Conservation (phyloP, 306 rosid species). For the Dicorynia guianensis region DNA sequence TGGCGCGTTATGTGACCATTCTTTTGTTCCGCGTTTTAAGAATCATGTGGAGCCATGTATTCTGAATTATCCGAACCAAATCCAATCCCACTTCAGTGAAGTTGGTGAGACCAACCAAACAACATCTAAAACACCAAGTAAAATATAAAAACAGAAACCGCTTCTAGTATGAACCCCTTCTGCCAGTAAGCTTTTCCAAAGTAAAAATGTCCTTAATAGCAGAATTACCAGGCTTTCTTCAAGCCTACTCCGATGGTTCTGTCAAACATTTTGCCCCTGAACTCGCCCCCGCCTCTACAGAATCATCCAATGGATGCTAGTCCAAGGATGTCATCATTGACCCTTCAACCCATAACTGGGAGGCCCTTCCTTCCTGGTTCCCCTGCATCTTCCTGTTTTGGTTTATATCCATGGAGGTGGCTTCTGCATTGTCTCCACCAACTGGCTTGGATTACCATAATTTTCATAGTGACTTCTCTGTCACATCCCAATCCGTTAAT, state of each 20-base stretch:
- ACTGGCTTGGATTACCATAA: conserved; percentile 81
- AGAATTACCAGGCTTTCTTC: conserved; percentile 67
- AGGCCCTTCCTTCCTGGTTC: conserved; percentile 69
- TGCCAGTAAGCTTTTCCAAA: background rate
- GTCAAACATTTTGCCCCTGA: conserved; percentile 73
- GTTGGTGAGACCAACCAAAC: conserved; percentile 61
- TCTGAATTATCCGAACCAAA: too few species aligned
- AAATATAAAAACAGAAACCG: too few species aligned
- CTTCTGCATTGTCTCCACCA: conserved; percentile 88
- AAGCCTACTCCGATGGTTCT: conserved; percentile 70
- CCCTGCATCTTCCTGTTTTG: conserved; percentile 54
- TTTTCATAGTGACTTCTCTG: conserved; percentile 69
- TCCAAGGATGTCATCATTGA: conserved; percentile 72
- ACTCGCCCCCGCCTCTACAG: conserved; percentile 40
- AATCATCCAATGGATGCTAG: conserved; percentile 50
- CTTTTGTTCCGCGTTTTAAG: too few species aligned
- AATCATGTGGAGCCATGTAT: too few species aligned
- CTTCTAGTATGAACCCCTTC: too few species aligned
- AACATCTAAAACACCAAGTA: conserved; percentile 5
- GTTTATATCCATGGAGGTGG: conserved; percentile 95
- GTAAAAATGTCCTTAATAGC: conserved; percentile 61
- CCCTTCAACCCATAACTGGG: conserved; percentile 56
- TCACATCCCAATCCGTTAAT: conserved; percentile 61
- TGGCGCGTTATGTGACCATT: conserved; percentile 15
- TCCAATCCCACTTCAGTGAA: conserved; percentile 2